Conservation (phyloP, 2,329 filamentous ascomycete species). For the Claviceps capensis region DNA sequence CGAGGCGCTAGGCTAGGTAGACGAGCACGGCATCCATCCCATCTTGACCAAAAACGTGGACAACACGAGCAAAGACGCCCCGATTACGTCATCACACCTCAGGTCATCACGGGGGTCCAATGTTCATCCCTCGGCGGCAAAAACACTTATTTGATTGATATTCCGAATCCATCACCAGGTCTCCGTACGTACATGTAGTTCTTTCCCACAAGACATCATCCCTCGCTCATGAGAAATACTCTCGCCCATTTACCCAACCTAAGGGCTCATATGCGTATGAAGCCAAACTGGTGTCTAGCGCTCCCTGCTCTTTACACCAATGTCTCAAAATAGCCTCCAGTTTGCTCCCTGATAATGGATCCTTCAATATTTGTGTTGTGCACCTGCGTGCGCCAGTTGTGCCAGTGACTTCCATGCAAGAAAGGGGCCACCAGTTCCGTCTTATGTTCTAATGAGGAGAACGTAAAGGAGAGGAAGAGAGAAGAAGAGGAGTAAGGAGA, state of each 20-base stretch:
- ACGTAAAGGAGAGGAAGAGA: background rate
- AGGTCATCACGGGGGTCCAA: background rate
- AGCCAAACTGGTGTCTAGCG: background rate
- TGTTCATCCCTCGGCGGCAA: background rate
- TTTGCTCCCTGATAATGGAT: background rate
- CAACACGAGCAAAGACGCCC: background rate
- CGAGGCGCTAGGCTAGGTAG: too few relatives aligned
- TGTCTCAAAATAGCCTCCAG: background rate
- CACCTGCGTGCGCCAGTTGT: background rate
- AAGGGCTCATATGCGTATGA: background rate
- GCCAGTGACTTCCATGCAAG: too few relatives aligned
- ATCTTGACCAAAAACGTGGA: background rate
- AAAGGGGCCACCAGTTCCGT: background rate
- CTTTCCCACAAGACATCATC: background rate
- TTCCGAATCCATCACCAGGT: background rate
- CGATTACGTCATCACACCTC: background rate
- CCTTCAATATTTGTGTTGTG: background rate
- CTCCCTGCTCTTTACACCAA: background rate
- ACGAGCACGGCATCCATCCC: background rate
- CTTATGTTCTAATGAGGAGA: background rate
- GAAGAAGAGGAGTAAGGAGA: background rate
- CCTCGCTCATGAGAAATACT: background rate
- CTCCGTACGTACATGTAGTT: background rate
- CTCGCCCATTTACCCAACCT: background rate
- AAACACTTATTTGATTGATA: background rate